Evolutionary conservation across 2,329 filamentous ascomycete genomes (phyloP).

Genomic region (Arthrobotrys entomopaga): DNA sequence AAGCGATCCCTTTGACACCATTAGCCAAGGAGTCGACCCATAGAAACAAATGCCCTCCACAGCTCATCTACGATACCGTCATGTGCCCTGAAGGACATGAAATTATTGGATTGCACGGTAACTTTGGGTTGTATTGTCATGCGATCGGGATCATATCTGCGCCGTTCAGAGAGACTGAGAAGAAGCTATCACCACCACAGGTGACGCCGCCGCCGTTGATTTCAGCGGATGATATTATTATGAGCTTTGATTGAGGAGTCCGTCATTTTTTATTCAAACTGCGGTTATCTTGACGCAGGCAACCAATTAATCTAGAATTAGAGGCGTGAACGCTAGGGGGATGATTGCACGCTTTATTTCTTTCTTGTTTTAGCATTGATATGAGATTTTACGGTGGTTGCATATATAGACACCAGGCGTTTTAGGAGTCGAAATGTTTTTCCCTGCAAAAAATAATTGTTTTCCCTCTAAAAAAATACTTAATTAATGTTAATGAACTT

Average conservation of each 20-base stretch:
- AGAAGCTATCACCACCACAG: slow-evolving; percentile 20
- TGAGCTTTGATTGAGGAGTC: slow-evolving; percentile 9
- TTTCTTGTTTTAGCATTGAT: not conserved
- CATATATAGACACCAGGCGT: slow-evolving; percentile 3
- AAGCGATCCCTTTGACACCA: slow-evolving; percentile 32
- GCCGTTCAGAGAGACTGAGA: slow-evolving; percentile 33
- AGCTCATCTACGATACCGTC: slow-evolving; percentile 35
- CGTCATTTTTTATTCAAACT: no score
- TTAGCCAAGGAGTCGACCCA: slow-evolving; percentile 39
- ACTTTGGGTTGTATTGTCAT: slow-evolving; percentile 50
- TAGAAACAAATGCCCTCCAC: slow-evolving; percentile 44
- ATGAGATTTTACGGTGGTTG: not conserved
- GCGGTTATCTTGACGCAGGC: no score
- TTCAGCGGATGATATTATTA: slow-evolving; percentile 24
- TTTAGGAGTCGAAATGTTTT: no score
- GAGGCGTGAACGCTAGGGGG: not conserved
- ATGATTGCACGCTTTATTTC: not conserved
- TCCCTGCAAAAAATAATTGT: not conserved
- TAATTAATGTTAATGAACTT: not conserved
- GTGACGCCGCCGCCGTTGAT: slow-evolving; percentile 10
- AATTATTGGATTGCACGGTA: slow-evolving; percentile 48
- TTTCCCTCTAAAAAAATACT: not conserved
- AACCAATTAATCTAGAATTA: not conserved
- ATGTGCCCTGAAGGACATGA: slow-evolving; percentile 52
- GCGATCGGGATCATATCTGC: slow-evolving; percentile 50